Percentiles rank a stretch among this genome's conserved stretches.
phyloP scores from a whole-genome alignment of 1,284 basidiomycete species.

The Microbotryomycetes sp. region DNA sequence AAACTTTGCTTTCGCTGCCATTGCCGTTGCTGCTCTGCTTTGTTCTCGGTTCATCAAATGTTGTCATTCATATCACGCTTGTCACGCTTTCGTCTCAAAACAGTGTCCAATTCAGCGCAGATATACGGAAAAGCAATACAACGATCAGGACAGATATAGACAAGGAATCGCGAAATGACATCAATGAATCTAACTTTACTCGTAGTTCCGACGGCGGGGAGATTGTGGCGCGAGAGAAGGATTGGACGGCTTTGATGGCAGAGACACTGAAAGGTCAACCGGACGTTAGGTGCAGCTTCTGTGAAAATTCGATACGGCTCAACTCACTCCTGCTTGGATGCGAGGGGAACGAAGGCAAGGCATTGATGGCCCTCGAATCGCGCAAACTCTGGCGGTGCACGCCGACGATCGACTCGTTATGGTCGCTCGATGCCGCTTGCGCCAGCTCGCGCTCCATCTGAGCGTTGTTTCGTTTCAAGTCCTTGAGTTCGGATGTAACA shows the following conservation, averaged over 20 bases:
- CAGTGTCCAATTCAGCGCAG: background rate
- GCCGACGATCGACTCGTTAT: constrained; percentile 1
- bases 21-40: background rate
- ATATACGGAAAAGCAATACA: background rate
- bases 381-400: background rate
- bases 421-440: constrained; percentile 18
- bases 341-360: background rate
- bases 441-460: constrained; percentile 21
- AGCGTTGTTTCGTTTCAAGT: constrained; percentile 9
- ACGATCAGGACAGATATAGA: background rate
- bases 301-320: no score
- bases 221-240: background rate
- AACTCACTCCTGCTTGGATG: background rate
- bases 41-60: background rate
- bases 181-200: background rate
- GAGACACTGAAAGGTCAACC: background rate
- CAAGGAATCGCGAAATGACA: background rate
- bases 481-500: constrained; percentile 6
- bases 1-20: background rate
- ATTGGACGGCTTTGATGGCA: background rate
- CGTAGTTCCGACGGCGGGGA: background rate
- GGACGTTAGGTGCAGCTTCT: no score
- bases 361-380: background rate
- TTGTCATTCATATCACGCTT: background rate
- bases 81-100: no score